Percentiles rank a stretch among this genome's conserved stretches.
phyloP scores from a whole-genome alignment of 495 filamentous ascomycete species.

The Aspergillus steynii region DNA sequence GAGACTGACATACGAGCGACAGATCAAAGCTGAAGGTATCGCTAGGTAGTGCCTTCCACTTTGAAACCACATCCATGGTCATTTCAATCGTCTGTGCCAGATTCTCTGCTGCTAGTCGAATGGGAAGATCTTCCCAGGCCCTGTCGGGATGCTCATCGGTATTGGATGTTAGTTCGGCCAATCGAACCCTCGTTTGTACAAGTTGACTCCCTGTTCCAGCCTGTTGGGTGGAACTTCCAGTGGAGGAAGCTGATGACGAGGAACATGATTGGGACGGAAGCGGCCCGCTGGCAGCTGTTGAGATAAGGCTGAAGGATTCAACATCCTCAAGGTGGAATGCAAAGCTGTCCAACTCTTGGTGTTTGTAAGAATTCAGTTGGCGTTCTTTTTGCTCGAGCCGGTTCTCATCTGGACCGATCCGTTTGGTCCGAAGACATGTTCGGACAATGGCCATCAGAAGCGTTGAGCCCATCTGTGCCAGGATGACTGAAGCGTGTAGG shows the following conservation, averaged over 20 bases:
- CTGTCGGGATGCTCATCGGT: conserved; percentile 11
- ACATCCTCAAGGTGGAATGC: conserved; percentile 36
- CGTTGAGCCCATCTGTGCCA: conserved; percentile 47
- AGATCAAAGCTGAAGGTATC: conserved; percentile 22
- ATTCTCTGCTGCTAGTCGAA: conserved; percentile 26
- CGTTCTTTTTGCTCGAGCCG: conserved; percentile 24
- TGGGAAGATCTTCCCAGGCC: conserved; percentile 37
- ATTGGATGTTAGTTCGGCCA: conserved; percentile 30
- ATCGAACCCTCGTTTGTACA: conserved; percentile 28
- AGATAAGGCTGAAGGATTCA: conserved; percentile 26
- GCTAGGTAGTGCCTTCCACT: conserved; percentile 20
- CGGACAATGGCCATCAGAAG: conserved; percentile 48
- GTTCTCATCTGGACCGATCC: conserved; percentile 36
- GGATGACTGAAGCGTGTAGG: conserved; percentile 48
- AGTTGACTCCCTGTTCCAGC: conserved; percentile 12
- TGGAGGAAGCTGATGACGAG: conserved; percentile 11
- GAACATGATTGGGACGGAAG: conserved; percentile 12
- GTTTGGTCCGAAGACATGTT: conserved; percentile 45
- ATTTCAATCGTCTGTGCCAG: conserved; percentile 30
- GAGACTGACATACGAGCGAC: conserved; percentile 19
- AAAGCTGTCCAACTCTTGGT: conserved; percentile 51
- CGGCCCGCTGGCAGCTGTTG: conserved; percentile 1
- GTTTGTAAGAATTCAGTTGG: conserved; percentile 24
- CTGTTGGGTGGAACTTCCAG: conserved; percentile 1
- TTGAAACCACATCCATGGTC: conserved; percentile 36